Percentiles rank a stretch among this genome's conserved stretches.
Evolutionary conservation across 495 filamentous ascomycete genomes (phyloP).

Genomic region (Penicillium desertorum): DNA sequence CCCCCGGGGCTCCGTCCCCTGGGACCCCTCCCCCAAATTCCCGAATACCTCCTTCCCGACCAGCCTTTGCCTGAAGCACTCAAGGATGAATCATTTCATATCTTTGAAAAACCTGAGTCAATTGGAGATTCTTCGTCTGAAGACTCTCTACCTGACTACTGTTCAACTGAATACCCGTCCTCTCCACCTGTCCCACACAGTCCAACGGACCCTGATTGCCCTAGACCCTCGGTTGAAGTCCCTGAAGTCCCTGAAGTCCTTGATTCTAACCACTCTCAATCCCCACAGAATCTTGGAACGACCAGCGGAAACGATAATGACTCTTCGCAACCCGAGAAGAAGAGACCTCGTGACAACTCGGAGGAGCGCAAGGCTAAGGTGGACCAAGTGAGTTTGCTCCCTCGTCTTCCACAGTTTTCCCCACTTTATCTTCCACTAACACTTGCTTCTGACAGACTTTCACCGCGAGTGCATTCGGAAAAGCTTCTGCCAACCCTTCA

Average conservation of each 20-base stretch:
- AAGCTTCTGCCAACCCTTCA: slow-evolving; percentile 47
- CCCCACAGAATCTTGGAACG: background rate
- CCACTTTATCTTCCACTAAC: slow-evolving; percentile 12
- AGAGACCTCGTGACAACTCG: slow-evolving; percentile 46
- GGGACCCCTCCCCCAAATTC: too few relatives aligned
- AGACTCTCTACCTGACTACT: background rate
- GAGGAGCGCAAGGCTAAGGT: slow-evolving; percentile 30
- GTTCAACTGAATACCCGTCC: background rate
- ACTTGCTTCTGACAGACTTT: slow-evolving; percentile 33
- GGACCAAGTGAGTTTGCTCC: slow-evolving; percentile 15
- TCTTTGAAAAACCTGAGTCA: background rate
- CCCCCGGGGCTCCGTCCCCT: too few relatives aligned
- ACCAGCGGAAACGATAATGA: slow-evolving; percentile 18
- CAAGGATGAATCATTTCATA: background rate
- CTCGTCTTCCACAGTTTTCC: background rate
- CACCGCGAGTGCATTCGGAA: slow-evolving; percentile 52
- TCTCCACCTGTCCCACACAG: background rate
- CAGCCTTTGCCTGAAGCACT: background rate
- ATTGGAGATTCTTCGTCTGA: background rate
- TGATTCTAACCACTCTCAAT: slow-evolving; percentile 3
- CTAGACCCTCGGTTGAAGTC: background rate
- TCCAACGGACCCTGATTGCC: background rate
- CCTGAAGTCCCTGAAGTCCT: background rate
- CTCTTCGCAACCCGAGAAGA: slow-evolving; percentile 42
- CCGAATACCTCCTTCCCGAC: too few relatives aligned